These are phyloP conservation scores for Hygrocybe coccinea DNA, from an alignment of 768 basidiomycete genomes.

Conservation along the genomic window DNA sequence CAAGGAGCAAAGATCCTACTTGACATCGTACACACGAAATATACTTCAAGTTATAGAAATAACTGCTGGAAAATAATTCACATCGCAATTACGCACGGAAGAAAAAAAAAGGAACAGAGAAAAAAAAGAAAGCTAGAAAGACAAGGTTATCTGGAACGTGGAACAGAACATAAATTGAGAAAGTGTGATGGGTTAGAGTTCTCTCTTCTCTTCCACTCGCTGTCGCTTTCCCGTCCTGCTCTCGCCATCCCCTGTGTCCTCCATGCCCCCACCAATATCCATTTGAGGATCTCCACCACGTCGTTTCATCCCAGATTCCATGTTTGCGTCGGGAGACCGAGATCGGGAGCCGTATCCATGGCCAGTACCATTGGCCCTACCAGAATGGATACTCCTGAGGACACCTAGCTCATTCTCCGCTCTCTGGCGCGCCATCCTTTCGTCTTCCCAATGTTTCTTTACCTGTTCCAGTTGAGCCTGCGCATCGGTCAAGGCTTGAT, in stretches of 20 bases:
- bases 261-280: not conserved
- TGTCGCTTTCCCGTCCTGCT: constrained; percentile 1
- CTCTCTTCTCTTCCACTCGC: constrained; percentile 1
- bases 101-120: not conserved
- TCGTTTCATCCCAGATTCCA: not conserved
- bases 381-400: constrained; percentile 21
- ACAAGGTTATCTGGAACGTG: not conserved
- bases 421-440: constrained; percentile 54
- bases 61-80: not conserved
- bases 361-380: not conserved
- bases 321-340: not conserved
- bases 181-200: not conserved
- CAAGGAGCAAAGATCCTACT: too few species aligned
- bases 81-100: not conserved
- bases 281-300: not conserved
- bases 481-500: constrained; percentile 85
- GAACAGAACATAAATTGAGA: not conserved
- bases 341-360: constrained; percentile 1
- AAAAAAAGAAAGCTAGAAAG: not conserved
- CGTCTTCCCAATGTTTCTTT: constrained; percentile 77
- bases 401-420: constrained; percentile 62
- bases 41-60: too few species aligned
- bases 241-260: not conserved
- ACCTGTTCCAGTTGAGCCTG: constrained; percentile 81
- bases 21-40: too few species aligned